Evolutionary conservation across 1,284 basidiomycete genomes (phyloP).

Genomic region (Ustilago loliicola): DNA sequence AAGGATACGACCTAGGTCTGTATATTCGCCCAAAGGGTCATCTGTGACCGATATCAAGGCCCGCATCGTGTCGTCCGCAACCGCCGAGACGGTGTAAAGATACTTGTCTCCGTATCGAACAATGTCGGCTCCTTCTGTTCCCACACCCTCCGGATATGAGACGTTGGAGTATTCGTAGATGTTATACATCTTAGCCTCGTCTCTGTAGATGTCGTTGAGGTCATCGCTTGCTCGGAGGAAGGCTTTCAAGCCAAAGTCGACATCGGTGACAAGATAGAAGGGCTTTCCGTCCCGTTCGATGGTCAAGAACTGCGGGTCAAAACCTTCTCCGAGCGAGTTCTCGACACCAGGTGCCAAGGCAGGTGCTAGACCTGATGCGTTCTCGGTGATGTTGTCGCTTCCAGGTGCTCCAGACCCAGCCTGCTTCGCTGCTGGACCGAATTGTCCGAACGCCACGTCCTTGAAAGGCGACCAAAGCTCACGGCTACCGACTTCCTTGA

Average conservation of each 20-base stretch:
- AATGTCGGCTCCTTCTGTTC: slow-evolving; percentile 46
- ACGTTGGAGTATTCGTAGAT: slow-evolving; percentile 33
- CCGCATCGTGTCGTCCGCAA: slow-evolving; percentile 40
- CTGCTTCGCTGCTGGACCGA: slow-evolving; percentile 28
- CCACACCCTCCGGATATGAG: slow-evolving; percentile 39
- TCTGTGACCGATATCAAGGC: slow-evolving; percentile 29
- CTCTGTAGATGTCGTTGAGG: slow-evolving; percentile 43
- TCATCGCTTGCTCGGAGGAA: slow-evolving; percentile 39
- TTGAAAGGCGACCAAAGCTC: not conserved
- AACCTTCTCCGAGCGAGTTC: slow-evolving; percentile 43
- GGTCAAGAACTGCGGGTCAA: slow-evolving; percentile 48
- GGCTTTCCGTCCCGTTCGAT: slow-evolving; percentile 20
- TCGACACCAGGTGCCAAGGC: slow-evolving; percentile 35
- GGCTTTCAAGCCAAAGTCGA: slow-evolving; percentile 38
- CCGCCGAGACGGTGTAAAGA: slow-evolving; percentile 42
- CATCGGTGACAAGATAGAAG: slow-evolving; percentile 44
- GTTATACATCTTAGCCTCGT: slow-evolving; percentile 31
- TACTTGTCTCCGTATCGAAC: slow-evolving; percentile 27
- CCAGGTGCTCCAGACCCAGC: slow-evolving; percentile 23
- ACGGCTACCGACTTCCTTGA: not conserved
- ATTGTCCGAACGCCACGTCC: slow-evolving; percentile 35
- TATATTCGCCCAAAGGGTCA: slow-evolving; percentile 34
- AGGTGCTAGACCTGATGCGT: slow-evolving; percentile 41
- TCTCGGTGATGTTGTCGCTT: slow-evolving; percentile 45
- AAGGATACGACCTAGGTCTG: slow-evolving; percentile 30